These are phyloP conservation scores for Cordyceps tenuipes DNA, from an alignment of 2,329 filamentous ascomycete genomes.

Conservation along the genomic window DNA sequence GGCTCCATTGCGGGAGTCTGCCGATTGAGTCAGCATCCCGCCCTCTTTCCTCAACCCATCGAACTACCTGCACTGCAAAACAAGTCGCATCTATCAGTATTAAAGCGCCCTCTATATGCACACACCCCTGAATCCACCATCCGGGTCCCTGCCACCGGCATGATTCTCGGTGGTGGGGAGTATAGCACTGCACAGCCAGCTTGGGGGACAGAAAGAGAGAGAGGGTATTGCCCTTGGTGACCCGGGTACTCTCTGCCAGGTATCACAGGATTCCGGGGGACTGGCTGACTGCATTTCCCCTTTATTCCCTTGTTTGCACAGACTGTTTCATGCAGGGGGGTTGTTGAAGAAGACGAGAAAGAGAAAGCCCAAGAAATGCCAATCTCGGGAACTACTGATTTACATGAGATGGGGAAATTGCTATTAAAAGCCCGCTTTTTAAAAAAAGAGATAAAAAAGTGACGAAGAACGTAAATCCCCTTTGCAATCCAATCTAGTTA, in stretches of 20 bases:
- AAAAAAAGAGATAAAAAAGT: too few species aligned
- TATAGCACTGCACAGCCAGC: too few species aligned
- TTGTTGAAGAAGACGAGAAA: not conserved
- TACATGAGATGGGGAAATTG: not conserved
- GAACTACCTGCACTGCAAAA: too few species aligned
- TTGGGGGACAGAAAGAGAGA: too few species aligned
- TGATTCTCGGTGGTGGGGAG: slow-evolving; percentile 1
- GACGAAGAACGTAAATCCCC: too few species aligned
- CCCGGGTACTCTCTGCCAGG: too few species aligned
- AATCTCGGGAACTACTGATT: not conserved
- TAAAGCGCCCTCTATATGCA: not conserved
- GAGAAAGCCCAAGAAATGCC: not conserved
- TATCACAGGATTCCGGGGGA: not conserved
- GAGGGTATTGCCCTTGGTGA: not conserved
- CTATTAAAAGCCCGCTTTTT: not conserved
- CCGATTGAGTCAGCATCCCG: not conserved
- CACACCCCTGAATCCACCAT: not conserved
- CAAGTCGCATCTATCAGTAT: too few species aligned
- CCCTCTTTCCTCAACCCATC: too few species aligned
- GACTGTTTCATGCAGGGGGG: not conserved
- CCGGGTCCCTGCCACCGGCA: not conserved
- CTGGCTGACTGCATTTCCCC: not conserved
- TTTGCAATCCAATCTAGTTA: not conserved
- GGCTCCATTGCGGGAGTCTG: not conserved
- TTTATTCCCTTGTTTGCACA: not conserved